Evolutionary conservation across 495 filamentous ascomycete genomes (phyloP), one percentile per base, ranked within the genome.

Genomic region (Podospora anserina): DNA sequence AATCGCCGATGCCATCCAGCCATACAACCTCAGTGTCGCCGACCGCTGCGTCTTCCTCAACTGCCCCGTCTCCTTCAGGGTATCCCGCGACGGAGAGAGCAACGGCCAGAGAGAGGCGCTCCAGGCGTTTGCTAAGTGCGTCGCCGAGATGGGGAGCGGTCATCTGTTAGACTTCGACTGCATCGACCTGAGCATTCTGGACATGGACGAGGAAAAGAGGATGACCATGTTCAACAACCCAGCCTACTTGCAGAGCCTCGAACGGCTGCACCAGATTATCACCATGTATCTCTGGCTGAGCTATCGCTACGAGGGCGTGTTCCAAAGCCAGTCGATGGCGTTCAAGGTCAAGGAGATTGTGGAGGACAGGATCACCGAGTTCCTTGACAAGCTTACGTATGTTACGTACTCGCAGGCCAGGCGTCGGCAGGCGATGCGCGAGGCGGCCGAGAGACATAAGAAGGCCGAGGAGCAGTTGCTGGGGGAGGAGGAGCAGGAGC

Each of bases 221-320:
- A 19, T 20, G n/a, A 13, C n/a, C 9, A 19, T 19, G 7, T 58
- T 11, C 73, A 5, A 73, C 68, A 15, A 75, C 75, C 63, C 83
- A 78, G 74, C 81, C 0, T 90, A 91, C 65, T 76, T 98, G 69
- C 73, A 78, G 30, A 75, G 82, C 7, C 78, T 97, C 58, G 96
- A 98, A 78, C 73, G 70, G 19, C 80, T 98, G 26, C 96, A 99
- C 79, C 92, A 91, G 74, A 81, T 86, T 18, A 78, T 98, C 39
- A 90, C 94, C 20, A 78, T 94, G 20, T 99, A 97, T 72, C 82
- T 94, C 7, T 99, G 95, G 95, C 82, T 98, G 75, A 87, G 83
- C 61, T 89, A 88, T 75, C 87, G 87, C 15, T 89, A 86, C 74
- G 83, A 89, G 13, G 92, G 93, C 63, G 84, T 97, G 13, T 97